These are phyloP conservation scores for Tricholoma saponaceum DNA, from an alignment of 768 basidiomycete species.

Conservation along the genomic window DNA sequence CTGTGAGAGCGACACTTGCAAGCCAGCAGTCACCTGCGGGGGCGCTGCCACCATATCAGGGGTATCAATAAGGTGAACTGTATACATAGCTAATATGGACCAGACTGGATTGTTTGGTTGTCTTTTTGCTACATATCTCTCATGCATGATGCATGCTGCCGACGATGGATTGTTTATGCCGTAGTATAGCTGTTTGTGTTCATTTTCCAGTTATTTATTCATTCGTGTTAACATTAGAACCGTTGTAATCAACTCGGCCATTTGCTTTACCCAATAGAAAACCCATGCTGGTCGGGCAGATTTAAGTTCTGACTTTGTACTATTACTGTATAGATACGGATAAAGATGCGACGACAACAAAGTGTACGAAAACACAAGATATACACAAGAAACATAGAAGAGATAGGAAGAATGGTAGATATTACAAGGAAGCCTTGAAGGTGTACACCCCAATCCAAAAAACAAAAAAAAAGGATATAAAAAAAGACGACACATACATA, in stretches of 20 bases:
- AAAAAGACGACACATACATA: background rate
- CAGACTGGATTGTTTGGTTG: background rate
- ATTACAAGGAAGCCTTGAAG: too few species aligned
- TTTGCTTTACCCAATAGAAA: too few species aligned
- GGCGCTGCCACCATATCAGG: constrained; percentile 42
- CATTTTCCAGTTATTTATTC: background rate
- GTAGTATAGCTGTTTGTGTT: background rate
- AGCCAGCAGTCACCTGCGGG: constrained; percentile 26
- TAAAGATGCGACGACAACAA: too few species aligned
- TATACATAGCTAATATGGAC: too few species aligned
- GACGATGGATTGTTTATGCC: background rate
- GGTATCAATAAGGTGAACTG: constrained; percentile 35
- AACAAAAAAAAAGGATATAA: background rate
- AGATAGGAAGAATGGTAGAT: background rate
- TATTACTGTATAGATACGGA: too few species aligned
- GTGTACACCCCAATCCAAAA: background rate
- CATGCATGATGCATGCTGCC: background rate
- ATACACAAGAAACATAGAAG: background rate
- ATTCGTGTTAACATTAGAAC: too few species aligned
- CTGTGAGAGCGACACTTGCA: constrained; percentile 61
- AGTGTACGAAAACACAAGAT: too few species aligned
- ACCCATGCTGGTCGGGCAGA: too few species aligned
- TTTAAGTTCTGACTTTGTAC: too few species aligned
- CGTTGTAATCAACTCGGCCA: too few species aligned
- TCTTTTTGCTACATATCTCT: background rate